Evolutionary conservation across 768 basidiomycete genomes (phyloP).

Genomic region (Naematelia encephala): DNA sequence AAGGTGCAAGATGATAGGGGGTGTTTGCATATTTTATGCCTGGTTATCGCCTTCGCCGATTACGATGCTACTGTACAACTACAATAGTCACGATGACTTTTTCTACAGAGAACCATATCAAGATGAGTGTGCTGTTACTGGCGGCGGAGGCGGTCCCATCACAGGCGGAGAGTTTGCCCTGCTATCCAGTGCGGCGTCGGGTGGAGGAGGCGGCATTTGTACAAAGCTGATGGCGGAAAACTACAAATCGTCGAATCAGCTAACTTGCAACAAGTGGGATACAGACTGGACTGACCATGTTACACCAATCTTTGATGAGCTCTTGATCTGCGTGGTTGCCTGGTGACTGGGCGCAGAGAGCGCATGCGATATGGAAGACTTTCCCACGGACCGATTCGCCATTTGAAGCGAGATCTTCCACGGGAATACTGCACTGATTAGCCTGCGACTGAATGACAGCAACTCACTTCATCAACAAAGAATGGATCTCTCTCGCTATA

Average conservation of each 20-base stretch:
- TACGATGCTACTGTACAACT: too few relatives aligned
- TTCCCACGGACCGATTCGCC: conserved; percentile 43
- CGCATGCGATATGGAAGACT: conserved; percentile 45
- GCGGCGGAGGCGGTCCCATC: background rate
- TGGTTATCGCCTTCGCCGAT: too few relatives aligned
- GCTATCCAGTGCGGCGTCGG: conserved; percentile 11
- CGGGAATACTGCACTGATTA: conserved; percentile 27
- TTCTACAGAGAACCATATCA: background rate
- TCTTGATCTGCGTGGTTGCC: conserved; percentile 26
- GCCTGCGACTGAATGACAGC: background rate
- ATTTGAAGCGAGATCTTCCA: conserved; percentile 44
- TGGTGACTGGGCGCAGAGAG: conserved; percentile 25
- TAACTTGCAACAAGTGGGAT: too few relatives aligned
- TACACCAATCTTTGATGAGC: conserved; percentile 42
- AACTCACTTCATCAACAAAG: conserved; percentile 36
- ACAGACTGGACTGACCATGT: conserved; percentile 30
- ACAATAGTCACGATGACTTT: too few relatives aligned
- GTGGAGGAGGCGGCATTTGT: conserved; percentile 42
- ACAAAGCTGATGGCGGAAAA: conserved; percentile 45
- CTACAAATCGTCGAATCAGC: conserved; percentile 14
- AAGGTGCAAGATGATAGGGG: too few relatives aligned
- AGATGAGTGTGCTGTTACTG: background rate
- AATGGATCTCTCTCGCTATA: conserved; percentile 44
- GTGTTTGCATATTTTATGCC: too few relatives aligned
- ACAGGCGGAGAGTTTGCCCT: background rate